Base-by-base conservation (phyloP, 805 yeast species). In the Wickerhamomyces ciferrii region DNA sequence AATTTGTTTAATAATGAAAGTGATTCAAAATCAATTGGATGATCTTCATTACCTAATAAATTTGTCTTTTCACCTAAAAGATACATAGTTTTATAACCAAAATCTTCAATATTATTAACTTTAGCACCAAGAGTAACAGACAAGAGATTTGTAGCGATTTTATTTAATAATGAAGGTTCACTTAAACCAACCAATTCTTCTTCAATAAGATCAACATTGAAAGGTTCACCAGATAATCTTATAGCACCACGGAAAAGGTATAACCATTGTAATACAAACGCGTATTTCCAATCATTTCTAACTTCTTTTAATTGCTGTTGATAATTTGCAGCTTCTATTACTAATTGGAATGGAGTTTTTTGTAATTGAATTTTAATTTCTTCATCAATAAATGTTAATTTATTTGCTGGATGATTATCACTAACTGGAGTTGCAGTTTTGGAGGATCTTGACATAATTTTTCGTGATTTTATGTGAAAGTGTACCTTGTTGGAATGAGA, bases 141-240 rank as follows among this genome's bases (percentile, higher is more conserved):
- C 6, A 58, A 55, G 6, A 59, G 23, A 19, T 51, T 53, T 2
- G 54, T 43, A 44, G 76, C 71, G 31, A 80, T 65, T 48, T 67
- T 73, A 46, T 70, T 68, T 14, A 72, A 55, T 43, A 80, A 65
- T 41, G 70, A 61, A 1, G 66, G 62, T 15, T 75, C 77, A 20
- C 61, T 60, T 20, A 72, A 51, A 0, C 74, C 75, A 23, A 80
- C 65, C 14, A 83, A 63, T 53, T 83, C 89, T 54, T 81, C 81
- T 55, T 83, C 89, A 49, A 82, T 75, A 65, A 54, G 45, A 48
- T 80, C 83, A 8, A 75, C 73, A 53, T 81, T 84, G 52, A 82
- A 78, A 13, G 69, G 68, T 45, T 81, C 86, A 7, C 69, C 65
- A 13, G 67, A 66, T 45, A 83, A 59, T 52, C 70, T 76, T 32